phyloP scores from a whole-genome alignment of 1,284 basidiomycete genomes.

The Moesziomyces aphidis region DNA sequence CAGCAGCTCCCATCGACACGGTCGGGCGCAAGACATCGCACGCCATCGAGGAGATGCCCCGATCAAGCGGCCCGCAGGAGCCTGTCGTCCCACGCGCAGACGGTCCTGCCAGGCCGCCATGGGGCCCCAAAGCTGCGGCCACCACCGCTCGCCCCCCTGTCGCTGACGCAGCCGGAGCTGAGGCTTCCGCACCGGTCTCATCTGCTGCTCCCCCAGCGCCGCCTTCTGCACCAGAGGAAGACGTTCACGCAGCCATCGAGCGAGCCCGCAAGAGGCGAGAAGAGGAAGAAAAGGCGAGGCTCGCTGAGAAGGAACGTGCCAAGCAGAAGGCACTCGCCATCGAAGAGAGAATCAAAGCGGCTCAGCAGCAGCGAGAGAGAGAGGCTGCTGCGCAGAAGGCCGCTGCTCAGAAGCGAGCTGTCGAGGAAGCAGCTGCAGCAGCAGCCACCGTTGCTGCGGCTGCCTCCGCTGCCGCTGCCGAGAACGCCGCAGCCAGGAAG shows the following conservation, averaged over 20 bases:
- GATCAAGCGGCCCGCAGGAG: conserved; percentile 3
- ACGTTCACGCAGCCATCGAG: conserved; percentile 62
- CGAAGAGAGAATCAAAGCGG: conserved; percentile 57
- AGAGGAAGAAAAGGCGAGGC: conserved; percentile 59
- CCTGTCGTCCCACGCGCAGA: conserved; percentile 5
- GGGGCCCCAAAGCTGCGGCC: conserved; percentile 30
- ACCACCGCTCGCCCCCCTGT: background rate
- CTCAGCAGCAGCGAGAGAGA: conserved; percentile 46
- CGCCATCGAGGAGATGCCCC: conserved; percentile 23
- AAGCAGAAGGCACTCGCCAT: conserved; percentile 60
- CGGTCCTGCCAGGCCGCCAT: conserved; percentile 15
- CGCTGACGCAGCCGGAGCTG: conserved; percentile 7
- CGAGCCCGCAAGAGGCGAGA: conserved; percentile 62
- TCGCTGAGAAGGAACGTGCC: conserved; percentile 61
- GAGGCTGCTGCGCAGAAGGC: conserved; percentile 35
- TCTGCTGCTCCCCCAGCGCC: conserved; percentile 1
- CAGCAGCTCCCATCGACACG: conserved; percentile 3
- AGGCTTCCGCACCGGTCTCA: background rate
- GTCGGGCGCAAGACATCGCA: conserved; percentile 33
- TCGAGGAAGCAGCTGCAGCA: conserved; percentile 10
- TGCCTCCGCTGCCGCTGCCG: conserved; percentile 4
- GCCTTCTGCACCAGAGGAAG: conserved; percentile 34
- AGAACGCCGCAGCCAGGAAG: conserved; percentile 13
- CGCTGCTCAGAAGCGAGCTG: conserved; percentile 21
- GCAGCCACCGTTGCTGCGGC: conserved; percentile 9